phyloP scores from a whole-genome alignment of 2,329 filamentous ascomycete species.

The Chaetomiaceae sp. region DNA sequence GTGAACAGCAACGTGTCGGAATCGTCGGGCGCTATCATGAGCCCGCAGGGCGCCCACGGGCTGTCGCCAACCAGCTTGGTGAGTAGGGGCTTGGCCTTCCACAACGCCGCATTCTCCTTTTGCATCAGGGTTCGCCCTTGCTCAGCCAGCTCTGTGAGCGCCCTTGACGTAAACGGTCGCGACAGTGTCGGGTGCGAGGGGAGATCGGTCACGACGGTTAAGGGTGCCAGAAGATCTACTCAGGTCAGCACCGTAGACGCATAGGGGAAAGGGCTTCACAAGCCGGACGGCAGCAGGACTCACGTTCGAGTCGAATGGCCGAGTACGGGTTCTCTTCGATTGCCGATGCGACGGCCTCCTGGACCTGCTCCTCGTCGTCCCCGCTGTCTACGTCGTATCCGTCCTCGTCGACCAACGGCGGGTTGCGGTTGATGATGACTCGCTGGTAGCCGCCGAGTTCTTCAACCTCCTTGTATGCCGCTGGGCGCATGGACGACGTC shows the following conservation, averaged over 20 bases:
- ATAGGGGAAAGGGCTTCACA: neutral
- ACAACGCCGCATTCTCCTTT: constrained; percentile 66
- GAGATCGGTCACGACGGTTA: constrained; percentile 69
- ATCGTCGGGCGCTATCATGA: constrained; percentile 52
- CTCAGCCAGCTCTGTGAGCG: constrained; percentile 62
- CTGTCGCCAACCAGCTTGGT: constrained; percentile 70
- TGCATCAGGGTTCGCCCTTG: constrained; percentile 67
- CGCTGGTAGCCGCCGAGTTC: constrained; percentile 68
- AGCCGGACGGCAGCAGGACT: constrained; percentile 26
- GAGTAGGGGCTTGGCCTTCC: constrained; percentile 67
- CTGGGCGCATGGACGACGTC: constrained; percentile 57
- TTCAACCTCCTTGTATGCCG: constrained; percentile 65
- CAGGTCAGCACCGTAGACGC: constrained; percentile 24
- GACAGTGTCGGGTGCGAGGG: constrained; percentile 68
- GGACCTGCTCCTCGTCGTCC: constrained; percentile 58
- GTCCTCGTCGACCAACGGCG: constrained; percentile 67
- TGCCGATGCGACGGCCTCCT: constrained; percentile 55
- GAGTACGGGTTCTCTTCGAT: constrained; percentile 69
- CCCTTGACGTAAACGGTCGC: constrained; percentile 66
- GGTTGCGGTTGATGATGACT: constrained; percentile 68
- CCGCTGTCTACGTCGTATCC: constrained; percentile 70
- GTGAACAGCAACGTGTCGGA: constrained; percentile 43
- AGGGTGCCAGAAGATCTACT: constrained; percentile 65
- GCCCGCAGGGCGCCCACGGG: constrained; percentile 57
- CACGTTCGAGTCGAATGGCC: constrained; percentile 65